Base-by-base conservation (phyloP, 2,329 filamentous ascomycete species). In the Triangularia verruculosa region DNA sequence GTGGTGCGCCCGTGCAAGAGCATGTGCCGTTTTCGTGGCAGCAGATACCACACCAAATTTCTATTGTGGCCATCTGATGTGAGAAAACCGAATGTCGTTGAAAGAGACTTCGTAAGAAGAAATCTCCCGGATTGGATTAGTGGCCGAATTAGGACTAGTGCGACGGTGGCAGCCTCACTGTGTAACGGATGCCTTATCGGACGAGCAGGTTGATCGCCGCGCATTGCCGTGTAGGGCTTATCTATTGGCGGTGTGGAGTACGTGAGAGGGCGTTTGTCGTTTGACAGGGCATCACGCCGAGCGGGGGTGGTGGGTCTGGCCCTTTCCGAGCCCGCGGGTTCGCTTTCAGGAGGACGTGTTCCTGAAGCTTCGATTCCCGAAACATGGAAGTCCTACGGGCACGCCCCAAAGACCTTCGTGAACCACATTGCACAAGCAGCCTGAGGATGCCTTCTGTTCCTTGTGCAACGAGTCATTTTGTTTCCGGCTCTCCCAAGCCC, bases 101-200 rank as follows among this genome's bases (percentile, higher is more conserved):
- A 53, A 62, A 64, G 54, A 64, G 32, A 24, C 64, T 64, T 64
- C 62, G 62, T 61, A 39, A 64, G 61, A 64, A 55, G 39, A 47
- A 47, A 47, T 47, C n/a, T 20, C 4, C 39, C 5, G n/a, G 39
- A 47, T 47, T 47, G 7, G 17, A 47, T 47, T 47, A 20, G 8
- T 47, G 39, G 39, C 39, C 39, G 39, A 47, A 47, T 47, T 17
- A 8, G 39, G 39, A n/a, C 17, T 47, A 47, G 39, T 11, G 39
- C n/a, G n/a, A n/a, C n/a, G 3, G 5, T 12, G 5, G 39, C 39
- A 47, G 39, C 39, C n/a, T 20, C 39, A 47, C 20, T 47, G 39
- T 47, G 39, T 1, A 20, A 47, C 17, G 7, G 39, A 12, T 47
- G 39, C 6, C 39, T 47, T 47, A 47, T 20, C 39, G 7, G 39